phyloP scores from a whole-genome alignment of 78 protist species.

The Dictyostelium intermedium region DNA sequence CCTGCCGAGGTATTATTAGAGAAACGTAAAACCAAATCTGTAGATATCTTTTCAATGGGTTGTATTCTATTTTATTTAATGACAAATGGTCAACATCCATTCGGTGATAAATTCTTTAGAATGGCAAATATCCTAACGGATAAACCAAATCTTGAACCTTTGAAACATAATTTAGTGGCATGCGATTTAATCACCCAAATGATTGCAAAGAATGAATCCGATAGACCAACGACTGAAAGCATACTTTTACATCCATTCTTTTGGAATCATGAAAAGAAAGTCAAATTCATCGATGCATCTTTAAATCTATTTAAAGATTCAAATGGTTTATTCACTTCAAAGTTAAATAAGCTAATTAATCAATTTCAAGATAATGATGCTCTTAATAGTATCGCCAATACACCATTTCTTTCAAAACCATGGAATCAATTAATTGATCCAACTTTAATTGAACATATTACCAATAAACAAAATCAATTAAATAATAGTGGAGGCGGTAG shows the following conservation, averaged over 20 bases:
- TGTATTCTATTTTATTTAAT: conserved; percentile 35
- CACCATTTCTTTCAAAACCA: not conserved
- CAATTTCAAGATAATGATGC: not conserved
- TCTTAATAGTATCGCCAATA: not conserved
- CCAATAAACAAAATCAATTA: not conserved
- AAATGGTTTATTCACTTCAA: not conserved
- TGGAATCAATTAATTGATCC: conserved; percentile 52
- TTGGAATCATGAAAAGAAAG: conserved; percentile 18
- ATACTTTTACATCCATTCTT: conserved; percentile 47
- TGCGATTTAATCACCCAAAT: conserved; percentile 20
- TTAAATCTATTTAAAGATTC: conserved; percentile 4
- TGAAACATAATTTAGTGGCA: not conserved
- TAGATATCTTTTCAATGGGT: conserved; percentile 63
- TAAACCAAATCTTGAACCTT: not conserved
- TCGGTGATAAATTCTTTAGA: conserved; percentile 59
- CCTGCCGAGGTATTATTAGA: conserved; percentile 55
- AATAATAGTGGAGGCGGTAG: not conserved
- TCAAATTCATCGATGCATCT: conserved; percentile 28
- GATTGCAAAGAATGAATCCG: not conserved
- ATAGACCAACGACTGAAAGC: not conserved
- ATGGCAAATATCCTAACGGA: conserved; percentile 42
- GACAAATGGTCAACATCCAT: conserved; percentile 52
- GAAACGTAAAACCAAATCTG: conserved; percentile 47
- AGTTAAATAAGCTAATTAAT: not conserved
- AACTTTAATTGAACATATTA: not conserved